Percentiles rank a stretch among this genome's conserved stretches.
These are phyloP conservation scores for Populus ilicifolia DNA, from an alignment of 345 rosid genomes.

Conservation along the genomic window DNA sequence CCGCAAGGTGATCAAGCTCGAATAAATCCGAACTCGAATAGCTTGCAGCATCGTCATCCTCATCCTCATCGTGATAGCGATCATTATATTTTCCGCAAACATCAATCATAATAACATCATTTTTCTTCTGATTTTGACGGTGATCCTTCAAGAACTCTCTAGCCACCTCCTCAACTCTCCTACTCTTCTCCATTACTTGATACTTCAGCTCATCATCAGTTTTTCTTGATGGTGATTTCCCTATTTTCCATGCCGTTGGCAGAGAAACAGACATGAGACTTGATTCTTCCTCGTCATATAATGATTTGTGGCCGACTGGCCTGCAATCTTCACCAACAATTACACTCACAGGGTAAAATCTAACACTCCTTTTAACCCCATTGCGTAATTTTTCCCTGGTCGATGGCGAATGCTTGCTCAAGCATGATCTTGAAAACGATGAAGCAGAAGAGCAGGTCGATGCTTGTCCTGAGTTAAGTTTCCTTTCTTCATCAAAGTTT, in stretches of 20 bases:
- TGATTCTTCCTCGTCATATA: conserved; percentile 26
- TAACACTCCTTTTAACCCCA: conserved; percentile 58
- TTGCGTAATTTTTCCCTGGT: conserved; percentile 53
- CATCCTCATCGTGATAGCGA: not conserved
- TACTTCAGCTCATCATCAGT: conserved; percentile 15
- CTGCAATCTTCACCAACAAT: conserved; percentile 67
- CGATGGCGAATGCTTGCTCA: conserved; percentile 60
- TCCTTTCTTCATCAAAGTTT: conserved; percentile 31
- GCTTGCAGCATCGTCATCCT: conserved; percentile 25
- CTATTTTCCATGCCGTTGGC: conserved; percentile 42
- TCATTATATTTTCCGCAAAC: not conserved
- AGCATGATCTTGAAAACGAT: conserved; percentile 77
- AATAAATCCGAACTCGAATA: conserved; percentile 32
- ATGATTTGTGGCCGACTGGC: conserved; percentile 48
- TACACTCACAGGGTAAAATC: conserved; percentile 65
- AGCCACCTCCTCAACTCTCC: conserved; percentile 44
- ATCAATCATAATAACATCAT: conserved; percentile 10
- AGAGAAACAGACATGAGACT: conserved; percentile 33
- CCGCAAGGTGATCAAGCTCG: conserved; percentile 31
- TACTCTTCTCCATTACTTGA: conserved; percentile 21
- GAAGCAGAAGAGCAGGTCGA: conserved; percentile 75
- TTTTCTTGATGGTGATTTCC: conserved; percentile 36
- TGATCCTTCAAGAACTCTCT: conserved; percentile 42
- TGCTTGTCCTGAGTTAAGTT: conserved; percentile 41
- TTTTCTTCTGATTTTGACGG: conserved; percentile 30